Percentiles rank a stretch among this genome's conserved stretches.
phyloP scores from a whole-genome alignment of 768 basidiomycete genomes.

The Leccinum barrowsii region DNA sequence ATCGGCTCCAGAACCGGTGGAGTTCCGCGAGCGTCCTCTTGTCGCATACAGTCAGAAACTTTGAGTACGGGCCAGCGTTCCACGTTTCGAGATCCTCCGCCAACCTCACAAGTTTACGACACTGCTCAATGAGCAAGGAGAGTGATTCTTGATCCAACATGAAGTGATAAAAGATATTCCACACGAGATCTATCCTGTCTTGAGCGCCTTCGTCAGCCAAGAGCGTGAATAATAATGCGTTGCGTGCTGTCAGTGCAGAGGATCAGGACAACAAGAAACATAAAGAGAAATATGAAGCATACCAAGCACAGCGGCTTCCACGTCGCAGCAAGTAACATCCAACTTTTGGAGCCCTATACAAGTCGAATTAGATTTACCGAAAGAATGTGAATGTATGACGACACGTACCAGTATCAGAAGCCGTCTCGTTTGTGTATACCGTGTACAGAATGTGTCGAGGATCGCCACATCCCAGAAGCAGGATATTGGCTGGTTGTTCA shows the following conservation, averaged over 20 bases:
- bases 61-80: slow-evolving; percentile 27
- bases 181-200: slow-evolving; percentile 17
- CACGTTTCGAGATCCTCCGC: slow-evolving; percentile 19
- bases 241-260: slow-evolving; percentile 21
- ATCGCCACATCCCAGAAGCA: slow-evolving; percentile 58
- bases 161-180: slow-evolving; percentile 33
- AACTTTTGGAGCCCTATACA: slow-evolving; percentile 22
- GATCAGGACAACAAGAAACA: background rate
- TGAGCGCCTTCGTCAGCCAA: slow-evolving; percentile 22
- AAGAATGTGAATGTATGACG: background rate
- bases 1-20: slow-evolving; percentile 21
- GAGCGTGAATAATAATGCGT: slow-evolving; percentile 27
- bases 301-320: slow-evolving; percentile 31
- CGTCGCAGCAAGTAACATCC: slow-evolving; percentile 30
- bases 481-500: slow-evolving; percentile 44
- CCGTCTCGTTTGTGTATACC: slow-evolving; percentile 23
- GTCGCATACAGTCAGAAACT: slow-evolving; percentile 24
- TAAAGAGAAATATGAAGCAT: background rate
- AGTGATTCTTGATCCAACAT: slow-evolving; percentile 22
- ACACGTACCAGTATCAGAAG: slow-evolving; percentile 8
- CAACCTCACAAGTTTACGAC: slow-evolving; percentile 20
- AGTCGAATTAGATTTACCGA: background rate
- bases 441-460: slow-evolving; percentile 53
- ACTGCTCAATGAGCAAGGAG: slow-evolving; percentile 26
- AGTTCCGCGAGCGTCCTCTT: slow-evolving; percentile 22